Conservation (phyloP, 2,329 filamentous ascomycete genomes). For the Fusarium sambucinum region DNA sequence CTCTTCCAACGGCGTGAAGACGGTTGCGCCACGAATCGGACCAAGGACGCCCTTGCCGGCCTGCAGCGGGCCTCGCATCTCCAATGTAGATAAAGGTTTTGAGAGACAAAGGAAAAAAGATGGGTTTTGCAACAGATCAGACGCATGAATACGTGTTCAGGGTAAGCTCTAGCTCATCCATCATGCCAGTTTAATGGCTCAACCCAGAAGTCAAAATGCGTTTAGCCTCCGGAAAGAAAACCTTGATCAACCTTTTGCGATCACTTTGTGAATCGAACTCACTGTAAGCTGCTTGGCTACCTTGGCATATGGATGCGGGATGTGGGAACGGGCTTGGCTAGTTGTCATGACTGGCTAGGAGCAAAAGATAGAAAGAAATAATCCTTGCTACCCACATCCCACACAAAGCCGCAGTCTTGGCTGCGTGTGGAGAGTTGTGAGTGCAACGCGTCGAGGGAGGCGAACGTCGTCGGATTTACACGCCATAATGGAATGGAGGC, state of each 20-base stretch:
- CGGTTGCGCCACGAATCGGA: conserved; percentile 33
- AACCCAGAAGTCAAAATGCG: background rate
- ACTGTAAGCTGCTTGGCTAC: conserved; percentile 11
- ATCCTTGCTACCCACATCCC: conserved; percentile 12
- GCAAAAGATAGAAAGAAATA: background rate
- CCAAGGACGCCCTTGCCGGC: conserved; percentile 37
- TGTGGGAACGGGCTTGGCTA: conserved; percentile 33
- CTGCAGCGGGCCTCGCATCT: conserved; percentile 16
- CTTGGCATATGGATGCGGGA: conserved; percentile 36
- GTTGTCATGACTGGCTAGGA: conserved; percentile 16
- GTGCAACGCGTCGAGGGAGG: conserved; percentile 43
- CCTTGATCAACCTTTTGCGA: conserved; percentile 20
- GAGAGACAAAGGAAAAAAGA: conserved; percentile 3
- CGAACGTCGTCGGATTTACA: conserved; percentile 11
- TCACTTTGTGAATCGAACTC: conserved; percentile 27
- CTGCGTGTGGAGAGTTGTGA: conserved; percentile 35
- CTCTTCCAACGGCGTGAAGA: conserved; percentile 24
- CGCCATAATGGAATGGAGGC: conserved; percentile 38
- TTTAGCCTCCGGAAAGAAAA: conserved; percentile 18
- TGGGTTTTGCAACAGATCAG: conserved; percentile 20
- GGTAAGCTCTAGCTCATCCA: background rate
- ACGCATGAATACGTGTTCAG: conserved; percentile 33
- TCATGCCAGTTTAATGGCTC: conserved; percentile 14
- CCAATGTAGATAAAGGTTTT: conserved; percentile 5
- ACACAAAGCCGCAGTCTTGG: conserved; percentile 29